phyloP scores from a whole-genome alignment of 2,329 filamentous ascomycete genomes.

The Rutstroemia sp. region DNA sequence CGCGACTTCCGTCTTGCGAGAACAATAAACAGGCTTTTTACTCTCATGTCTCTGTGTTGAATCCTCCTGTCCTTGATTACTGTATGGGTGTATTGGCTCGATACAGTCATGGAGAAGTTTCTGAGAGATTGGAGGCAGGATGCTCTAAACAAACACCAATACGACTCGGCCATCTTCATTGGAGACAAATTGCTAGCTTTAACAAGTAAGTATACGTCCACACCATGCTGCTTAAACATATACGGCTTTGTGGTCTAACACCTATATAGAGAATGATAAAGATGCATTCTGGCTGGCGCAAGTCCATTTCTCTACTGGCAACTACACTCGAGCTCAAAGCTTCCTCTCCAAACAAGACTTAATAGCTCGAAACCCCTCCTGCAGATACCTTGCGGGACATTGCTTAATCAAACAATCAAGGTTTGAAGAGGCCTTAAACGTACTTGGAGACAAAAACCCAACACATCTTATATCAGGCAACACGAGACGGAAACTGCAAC shows the following conservation, averaged over 20 bases:
- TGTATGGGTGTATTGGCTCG: neutral
- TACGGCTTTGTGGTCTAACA: slow-evolving; percentile 10
- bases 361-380: slow-evolving; percentile 72
- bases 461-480: slow-evolving; percentile 71
- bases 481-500: slow-evolving; percentile 62
- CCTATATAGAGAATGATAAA: slow-evolving; percentile 69
- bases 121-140: slow-evolving; percentile 92
- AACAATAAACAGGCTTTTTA: neutral
- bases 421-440: slow-evolving; percentile 77
- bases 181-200: slow-evolving; percentile 94
- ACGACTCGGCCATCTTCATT: slow-evolving; percentile 93
- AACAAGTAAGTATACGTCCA: slow-evolving; percentile 56
- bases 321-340: slow-evolving; percentile 85
- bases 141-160: slow-evolving; percentile 90
- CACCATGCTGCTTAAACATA: neutral
- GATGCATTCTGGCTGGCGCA: slow-evolving; percentile 98
- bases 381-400: slow-evolving; percentile 86
- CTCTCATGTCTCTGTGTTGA: neutral
- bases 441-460: slow-evolving; percentile 92
- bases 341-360: slow-evolving; percentile 82
- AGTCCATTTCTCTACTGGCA: slow-evolving; percentile 90
- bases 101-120: slow-evolving; percentile 71
- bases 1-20: neutral
- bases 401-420: slow-evolving; percentile 89
- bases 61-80: neutral